These are phyloP conservation scores for Hygrophorus russula DNA, from an alignment of 768 basidiomycete genomes.

Conservation along the genomic window DNA sequence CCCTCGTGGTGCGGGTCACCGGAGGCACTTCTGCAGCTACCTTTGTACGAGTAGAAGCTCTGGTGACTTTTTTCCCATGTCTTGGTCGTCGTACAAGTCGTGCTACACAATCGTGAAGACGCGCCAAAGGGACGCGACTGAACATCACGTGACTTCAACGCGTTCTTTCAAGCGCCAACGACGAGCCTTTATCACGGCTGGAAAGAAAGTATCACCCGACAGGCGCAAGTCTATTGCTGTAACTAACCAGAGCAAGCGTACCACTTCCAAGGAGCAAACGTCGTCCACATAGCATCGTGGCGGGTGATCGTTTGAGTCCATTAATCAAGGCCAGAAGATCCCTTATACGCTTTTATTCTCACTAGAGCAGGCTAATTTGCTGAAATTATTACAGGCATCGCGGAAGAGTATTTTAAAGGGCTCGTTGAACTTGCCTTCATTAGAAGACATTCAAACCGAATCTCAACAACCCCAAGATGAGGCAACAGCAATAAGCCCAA, in stretches of 20 bases:
- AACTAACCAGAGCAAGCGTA: slow-evolving; percentile 36
- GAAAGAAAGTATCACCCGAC: slow-evolving; percentile 37
- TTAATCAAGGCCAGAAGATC: slow-evolving; percentile 59
- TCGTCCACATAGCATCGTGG: slow-evolving; percentile 66
- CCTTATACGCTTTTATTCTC: slow-evolving; percentile 34
- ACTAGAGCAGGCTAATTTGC: background rate
- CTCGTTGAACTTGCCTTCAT: slow-evolving; percentile 30
- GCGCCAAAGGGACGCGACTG: slow-evolving; percentile 2
- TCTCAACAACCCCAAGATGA: slow-evolving; percentile 20
- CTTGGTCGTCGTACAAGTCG: background rate
- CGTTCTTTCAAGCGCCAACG: background rate
- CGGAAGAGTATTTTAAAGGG: slow-evolving; percentile 73
- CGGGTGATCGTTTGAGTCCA: slow-evolving; percentile 61
- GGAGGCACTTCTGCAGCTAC: slow-evolving; percentile 19
- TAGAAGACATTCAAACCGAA: slow-evolving; percentile 25
- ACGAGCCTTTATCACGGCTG: slow-evolving; percentile 16
- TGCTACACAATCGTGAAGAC: background rate
- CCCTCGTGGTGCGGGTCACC: slow-evolving; percentile 27
- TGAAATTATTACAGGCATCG: slow-evolving; percentile 38
- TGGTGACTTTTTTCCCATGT: slow-evolving; percentile 25
- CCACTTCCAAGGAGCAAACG: slow-evolving; percentile 33
- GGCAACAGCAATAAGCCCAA: too few relatives aligned
- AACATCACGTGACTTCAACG: background rate
- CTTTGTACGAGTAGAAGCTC: slow-evolving; percentile 32
- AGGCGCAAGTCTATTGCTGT: slow-evolving; percentile 67